Evolutionary conservation across 805 yeast species (phyloP).

Genomic region (Millerozyma acaciae): DNA sequence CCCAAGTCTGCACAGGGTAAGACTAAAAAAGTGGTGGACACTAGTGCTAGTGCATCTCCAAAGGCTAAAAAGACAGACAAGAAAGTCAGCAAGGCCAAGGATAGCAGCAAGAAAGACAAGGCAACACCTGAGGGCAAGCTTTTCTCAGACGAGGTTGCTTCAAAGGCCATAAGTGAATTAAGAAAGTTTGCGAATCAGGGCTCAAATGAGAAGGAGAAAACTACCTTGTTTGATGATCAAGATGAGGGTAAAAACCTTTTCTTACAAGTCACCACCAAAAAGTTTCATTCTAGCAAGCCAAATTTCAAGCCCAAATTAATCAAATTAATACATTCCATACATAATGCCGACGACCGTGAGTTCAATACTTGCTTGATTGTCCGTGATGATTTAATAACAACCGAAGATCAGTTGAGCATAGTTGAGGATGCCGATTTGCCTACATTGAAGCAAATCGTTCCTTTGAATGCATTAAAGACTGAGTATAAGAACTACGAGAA

Average conservation of each 20-base stretch:
- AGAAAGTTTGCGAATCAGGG: constrained; percentile 49
- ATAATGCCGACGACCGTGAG: constrained; percentile 34
- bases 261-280: constrained; percentile 62
- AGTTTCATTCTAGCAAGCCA: constrained; percentile 57
- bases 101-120: constrained; percentile 17
- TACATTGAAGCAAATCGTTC: constrained; percentile 52
- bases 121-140: constrained; percentile 26
- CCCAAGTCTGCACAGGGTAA: constrained; percentile 24
- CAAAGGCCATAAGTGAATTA: constrained; percentile 62
- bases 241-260: constrained; percentile 53
- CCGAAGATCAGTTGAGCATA: constrained; percentile 38
- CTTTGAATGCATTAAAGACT: constrained; percentile 74
- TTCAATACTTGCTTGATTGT: constrained; percentile 62
- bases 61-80: constrained; percentile 5
- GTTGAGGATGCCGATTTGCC: constrained; percentile 47
- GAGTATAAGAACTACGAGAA: constrained; percentile 87
- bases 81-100: constrained; percentile 9
- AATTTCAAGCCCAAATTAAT: constrained; percentile 55
- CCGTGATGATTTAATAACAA: constrained; percentile 53
- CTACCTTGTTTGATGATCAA: constrained; percentile 52
- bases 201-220: constrained; percentile 29
- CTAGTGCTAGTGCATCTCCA: constrained; percentile 16
- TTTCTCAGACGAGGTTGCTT: constrained; percentile 20
- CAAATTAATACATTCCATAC: constrained; percentile 44
- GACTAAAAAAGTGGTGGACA: constrained; percentile 17